Base-by-base conservation (phyloP, 768 basidiomycete species). In the Rubroboletus pulcherrimus region DNA sequence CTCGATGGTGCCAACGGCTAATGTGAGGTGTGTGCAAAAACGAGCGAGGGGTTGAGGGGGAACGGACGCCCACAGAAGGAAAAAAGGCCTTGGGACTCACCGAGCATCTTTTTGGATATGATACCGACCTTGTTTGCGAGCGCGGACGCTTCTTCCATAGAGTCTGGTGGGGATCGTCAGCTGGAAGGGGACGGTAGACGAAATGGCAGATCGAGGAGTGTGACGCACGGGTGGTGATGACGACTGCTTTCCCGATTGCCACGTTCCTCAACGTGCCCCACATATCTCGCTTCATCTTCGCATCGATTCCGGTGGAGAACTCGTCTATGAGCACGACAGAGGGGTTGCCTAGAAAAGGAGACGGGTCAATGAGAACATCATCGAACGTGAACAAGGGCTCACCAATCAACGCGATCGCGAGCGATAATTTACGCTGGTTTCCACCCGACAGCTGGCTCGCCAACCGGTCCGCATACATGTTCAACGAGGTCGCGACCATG, bases 111-210 rank as follows among this genome's bases (percentile, higher is more conserved):
- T 53, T 82, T 83, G 1, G 89, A 86, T 11, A 92, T 71, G 51
- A 91, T 91, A 19, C 87, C 88, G 17, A 91, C 89, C 65, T 84
- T 83, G 63, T 77, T 85, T 2, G 89, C 86, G 2, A 91, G 74
- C 7, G 87, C 87, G 15, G 87, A 86, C 2, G 87, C 89, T 69
- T 92, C 89, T 70, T 90, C 89, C 89, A 91, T 91, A 0, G 87
- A 89, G 67, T 90, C 87, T 84, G 63, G 15, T 7, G 5, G 19
- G 19, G 15, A 34, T 38, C 9, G 39, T 26, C 9, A 11, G 26
- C 4, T 24, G 1, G 12, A 21, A 30, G 8, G 14, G 40, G 38
- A 21, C 1, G 14, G 15, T 57, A 35, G 33, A 17, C 5, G 15
- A 21, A 12, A 11, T 0, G 9, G 21, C 3, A 38, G 17, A 8